Evolutionary conservation across 139 green algal genomes (phyloP), one percentile per base, ranked within the genome.

Genomic region (Gonium pectorale): DNA sequence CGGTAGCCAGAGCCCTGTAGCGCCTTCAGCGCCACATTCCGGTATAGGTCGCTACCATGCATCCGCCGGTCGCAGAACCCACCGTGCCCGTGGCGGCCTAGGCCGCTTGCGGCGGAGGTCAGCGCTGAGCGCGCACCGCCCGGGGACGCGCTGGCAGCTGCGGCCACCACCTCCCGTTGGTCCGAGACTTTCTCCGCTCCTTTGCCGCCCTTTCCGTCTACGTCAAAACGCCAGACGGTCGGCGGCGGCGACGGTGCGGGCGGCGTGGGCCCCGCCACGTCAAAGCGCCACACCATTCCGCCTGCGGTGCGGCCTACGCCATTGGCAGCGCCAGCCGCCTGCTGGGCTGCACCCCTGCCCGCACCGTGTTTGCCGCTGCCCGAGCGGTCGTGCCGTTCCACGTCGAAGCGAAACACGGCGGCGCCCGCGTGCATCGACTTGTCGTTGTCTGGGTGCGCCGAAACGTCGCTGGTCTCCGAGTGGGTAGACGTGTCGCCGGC

Each of bases 201-300:
- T n/a, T n/a, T 5, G 64, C 64, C 27, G 64, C 13, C 35, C 2
- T 1, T 6, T 0, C 43, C 77, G 29, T 7, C 31, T 1, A 73
- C 77, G 31, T 83, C 77, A 35, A 83, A 83, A 43, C 77, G 77
- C 60, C 60, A 83, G n/a, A 64, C 8, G 35, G 60, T 26, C 4
- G 43, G 31, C 2, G 60, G 43, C 41, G 77, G 62, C 5, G 41
- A 31, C 43, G 77, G 62, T 0, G 60, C 31, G 24, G 77, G 29
- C 27, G 43, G 19, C 38, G n/a, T 8, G 17, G 35, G 40, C 3
- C 40, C 77, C 6, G 7, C 77, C 60, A 83, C 77, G 33, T 83
- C 77, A 21, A 83, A 83, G n/a, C 77, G 77, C 77, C 79, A 75
- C 7, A 85, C 64, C 79, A 85, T 77, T 49, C 64, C 70, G 1